Evolutionary conservation across 2,329 filamentous ascomycete genomes (phyloP), one percentile per base, ranked within the genome.

Genomic region (Trichoderma sp.): DNA sequence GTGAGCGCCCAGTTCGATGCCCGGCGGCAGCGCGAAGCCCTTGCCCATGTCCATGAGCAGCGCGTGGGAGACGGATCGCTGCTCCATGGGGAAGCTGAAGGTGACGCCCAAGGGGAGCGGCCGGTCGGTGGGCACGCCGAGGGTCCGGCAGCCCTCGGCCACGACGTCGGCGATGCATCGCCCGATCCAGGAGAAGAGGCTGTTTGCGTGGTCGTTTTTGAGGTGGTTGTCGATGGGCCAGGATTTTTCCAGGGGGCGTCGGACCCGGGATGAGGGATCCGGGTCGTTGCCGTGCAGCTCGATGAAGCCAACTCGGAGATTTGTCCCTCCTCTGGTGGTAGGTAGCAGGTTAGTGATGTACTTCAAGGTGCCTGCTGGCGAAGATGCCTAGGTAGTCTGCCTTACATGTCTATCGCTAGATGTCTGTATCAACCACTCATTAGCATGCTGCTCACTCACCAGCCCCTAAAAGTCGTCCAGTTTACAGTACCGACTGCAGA

Each of bases 121-220:
- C 30, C 79, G 75, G 66, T 79, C 75, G 54, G 68, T 76, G 45
- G 77, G 72, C 50, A 86, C 75, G 43, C 74, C 71, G 65, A 82
- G 78, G 15, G 72, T 71, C 5, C 79, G 71, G 67, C 82, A 80
- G 7, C 84, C 87, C 67, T 88, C 83, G 39, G 78, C 79, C 17
- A 94, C 87, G 3, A 93, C 90, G 67, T 89, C 82, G 15, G 89
- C 89, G 70, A 95, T 91, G 71, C 89, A 90, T 70, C 85, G 81
- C 28, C 91, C 91, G 69, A 95, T 91, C 91, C 91, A 95, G n/a
- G 83, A 78, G 74, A 95, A 95, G 2, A 94, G 79, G 65, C 88
- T 87, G 64, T 92, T 87, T 1, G 89, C 86, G 68, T 93, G 88
- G 69, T 92, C 87, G 74, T 85, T 86, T 73, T 92, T 92, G 68